A percentile compares a stretch with the other conserved stretches of the same genome.
Conservation (phyloP, 148 eudicot genomes). For the Vaccinium macrocarpon region DNA sequence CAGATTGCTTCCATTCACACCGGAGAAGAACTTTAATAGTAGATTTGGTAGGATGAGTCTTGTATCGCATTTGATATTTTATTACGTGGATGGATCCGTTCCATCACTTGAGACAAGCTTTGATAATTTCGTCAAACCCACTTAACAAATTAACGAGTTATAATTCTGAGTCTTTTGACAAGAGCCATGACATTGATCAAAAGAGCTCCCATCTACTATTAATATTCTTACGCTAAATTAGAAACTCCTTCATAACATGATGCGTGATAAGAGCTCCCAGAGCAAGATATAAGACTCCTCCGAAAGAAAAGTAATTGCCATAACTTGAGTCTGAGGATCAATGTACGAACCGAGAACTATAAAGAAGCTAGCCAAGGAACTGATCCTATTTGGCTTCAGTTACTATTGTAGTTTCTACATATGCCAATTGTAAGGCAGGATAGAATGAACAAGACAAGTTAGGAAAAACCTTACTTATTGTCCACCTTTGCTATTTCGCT, state of each 20-base stretch:
- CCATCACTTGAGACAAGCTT: too few relatives aligned
- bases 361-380: background rate
- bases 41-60: background rate
- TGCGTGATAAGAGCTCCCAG: too few relatives aligned
- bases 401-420: background rate
- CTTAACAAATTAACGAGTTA: background rate
- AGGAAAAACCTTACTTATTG: slow-evolving; percentile 24
- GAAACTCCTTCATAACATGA: too few relatives aligned
- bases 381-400: background rate
- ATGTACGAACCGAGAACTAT: background rate
- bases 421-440: background rate
- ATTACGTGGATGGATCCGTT: background rate
- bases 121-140: too few relatives aligned
- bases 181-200: background rate
- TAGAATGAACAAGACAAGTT: slow-evolving; percentile 1
- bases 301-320: background rate
- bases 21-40: background rate
- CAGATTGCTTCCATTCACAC: background rate
- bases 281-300: too few relatives aligned
- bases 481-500: slow-evolving; percentile 56
- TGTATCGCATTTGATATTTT: background rate
- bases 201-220: background rate
- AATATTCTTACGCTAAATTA: background rate
- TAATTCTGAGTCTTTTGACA: background rate
- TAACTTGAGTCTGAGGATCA: too few relatives aligned